phyloP scores from a whole-genome alignment of 345 rosid species.

The Hirschfeldia incana region DNA sequence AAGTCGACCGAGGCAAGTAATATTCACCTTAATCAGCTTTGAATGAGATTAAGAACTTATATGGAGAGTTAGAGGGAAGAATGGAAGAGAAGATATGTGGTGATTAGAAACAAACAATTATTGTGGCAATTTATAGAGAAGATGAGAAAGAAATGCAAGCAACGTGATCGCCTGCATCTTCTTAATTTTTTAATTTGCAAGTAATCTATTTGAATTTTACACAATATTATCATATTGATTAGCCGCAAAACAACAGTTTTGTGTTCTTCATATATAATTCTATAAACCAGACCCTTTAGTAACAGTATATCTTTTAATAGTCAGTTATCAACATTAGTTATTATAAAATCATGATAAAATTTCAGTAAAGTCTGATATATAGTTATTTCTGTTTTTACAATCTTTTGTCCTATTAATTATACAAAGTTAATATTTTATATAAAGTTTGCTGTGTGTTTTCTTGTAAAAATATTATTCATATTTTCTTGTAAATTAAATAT shows the following conservation, averaged over 20 bases:
- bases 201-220: neutral
- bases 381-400: no score
- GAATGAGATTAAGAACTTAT: constrained; percentile 13
- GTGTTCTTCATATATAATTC: neutral
- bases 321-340: neutral
- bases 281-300: neutral
- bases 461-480: neutral
- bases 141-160: constrained; percentile 2
- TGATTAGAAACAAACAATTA: constrained; percentile 10
- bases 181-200: constrained; percentile 7
- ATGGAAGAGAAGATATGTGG: constrained; percentile 13
- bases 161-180: constrained; percentile 27
- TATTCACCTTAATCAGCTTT: constrained; percentile 25
- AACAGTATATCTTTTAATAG: neutral
- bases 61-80: neutral
- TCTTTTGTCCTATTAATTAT: no score
- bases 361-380: neutral
- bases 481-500: no score
- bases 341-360: neutral
- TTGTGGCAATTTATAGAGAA: constrained; percentile 34
- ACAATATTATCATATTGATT: constrained; percentile 2
- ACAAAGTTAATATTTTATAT: no score
- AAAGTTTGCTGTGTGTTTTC: neutral
- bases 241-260: neutral
- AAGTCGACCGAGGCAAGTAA: neutral